A percentile compares a stretch with the other conserved stretches of the same genome.
Evolutionary conservation across 164 flowering plant genomes (phyloP).

Genomic region (Akebia trifoliata): DNA sequence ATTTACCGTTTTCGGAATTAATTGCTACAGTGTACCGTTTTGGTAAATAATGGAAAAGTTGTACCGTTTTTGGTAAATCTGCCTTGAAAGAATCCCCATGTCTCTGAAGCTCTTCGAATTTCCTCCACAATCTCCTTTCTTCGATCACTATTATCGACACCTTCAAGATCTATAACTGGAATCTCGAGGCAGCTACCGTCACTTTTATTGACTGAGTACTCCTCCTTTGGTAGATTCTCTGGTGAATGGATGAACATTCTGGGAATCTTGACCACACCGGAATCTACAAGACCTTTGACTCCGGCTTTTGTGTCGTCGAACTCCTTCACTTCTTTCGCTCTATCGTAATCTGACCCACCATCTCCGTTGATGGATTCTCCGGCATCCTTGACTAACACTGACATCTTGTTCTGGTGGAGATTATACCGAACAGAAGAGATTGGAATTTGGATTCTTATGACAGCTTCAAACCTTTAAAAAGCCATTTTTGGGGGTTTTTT

Average conservation of each 20-base stretch:
- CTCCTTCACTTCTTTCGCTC: slow-evolving; percentile 14
- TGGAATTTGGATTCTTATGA: no score
- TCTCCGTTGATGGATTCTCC: no score
- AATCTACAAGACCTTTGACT: slow-evolving; percentile 5
- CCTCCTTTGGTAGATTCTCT: background rate
- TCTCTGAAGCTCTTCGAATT: slow-evolving; percentile 14
- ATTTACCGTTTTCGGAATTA: no score
- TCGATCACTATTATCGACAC: background rate
- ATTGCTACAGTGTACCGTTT: no score
- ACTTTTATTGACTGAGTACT: background rate
- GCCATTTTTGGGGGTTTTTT: no score
- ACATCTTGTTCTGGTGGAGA: background rate
- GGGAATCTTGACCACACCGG: background rate
- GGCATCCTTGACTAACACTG: background rate
- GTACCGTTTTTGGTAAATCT: no score
- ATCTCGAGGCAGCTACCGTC: background rate
- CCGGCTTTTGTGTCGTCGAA: slow-evolving; percentile 19
- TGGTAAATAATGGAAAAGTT: no score
- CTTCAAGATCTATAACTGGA: slow-evolving; percentile 10
- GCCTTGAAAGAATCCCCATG: slow-evolving; percentile 25
- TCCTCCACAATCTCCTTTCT: slow-evolving; percentile 8
- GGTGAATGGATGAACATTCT: background rate
- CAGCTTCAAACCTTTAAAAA: no score
- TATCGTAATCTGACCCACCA: slow-evolving; percentile 4
- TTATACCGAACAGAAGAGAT: no score